These are phyloP conservation scores for Lachnum nothofagi DNA, from an alignment of 2,329 filamentous ascomycete species.

Conservation along the genomic window DNA sequence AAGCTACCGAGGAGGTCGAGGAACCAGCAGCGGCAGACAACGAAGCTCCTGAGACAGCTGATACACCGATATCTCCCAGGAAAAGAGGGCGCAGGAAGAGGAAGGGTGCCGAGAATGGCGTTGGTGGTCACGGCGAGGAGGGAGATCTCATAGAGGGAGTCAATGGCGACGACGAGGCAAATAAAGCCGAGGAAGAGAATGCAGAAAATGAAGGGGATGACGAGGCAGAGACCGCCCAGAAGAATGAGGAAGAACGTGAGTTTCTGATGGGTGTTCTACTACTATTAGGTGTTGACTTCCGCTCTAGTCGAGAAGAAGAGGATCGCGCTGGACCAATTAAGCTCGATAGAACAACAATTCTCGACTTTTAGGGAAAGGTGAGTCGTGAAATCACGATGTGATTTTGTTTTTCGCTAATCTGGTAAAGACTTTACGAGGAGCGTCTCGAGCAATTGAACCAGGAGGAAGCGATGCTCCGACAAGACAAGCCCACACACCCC, in stretches of 20 bases:
- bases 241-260: constrained; percentile 62
- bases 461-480: constrained; percentile 57
- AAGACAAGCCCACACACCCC: constrained; percentile 69
- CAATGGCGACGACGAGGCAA: constrained; percentile 31
- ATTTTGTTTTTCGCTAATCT: constrained; percentile 2
- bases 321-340: constrained; percentile 72
- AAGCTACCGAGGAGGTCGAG: constrained; percentile 37
- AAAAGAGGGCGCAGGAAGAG: constrained; percentile 34
- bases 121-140: constrained; percentile 21
- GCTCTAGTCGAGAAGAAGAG: constrained; percentile 68
- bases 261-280: constrained; percentile 7
- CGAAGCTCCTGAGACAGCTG: constrained; percentile 29
- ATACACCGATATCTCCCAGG: constrained; percentile 30
- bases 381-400: constrained; percentile 30
- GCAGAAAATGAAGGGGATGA: constrained; percentile 53
- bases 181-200: constrained; percentile 46
- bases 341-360: constrained; percentile 82
- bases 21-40: constrained; percentile 39
- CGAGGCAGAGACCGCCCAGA: constrained; percentile 53
- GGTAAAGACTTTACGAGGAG: constrained; percentile 75
- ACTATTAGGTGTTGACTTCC: constrained; percentile 29
- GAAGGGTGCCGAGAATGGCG: constrained; percentile 27
- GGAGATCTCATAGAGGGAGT: constrained; percentile 15
- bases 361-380: constrained; percentile 75
- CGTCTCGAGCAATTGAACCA: constrained; percentile 74